Percentiles rank a stretch among this genome's conserved stretches.
These are phyloP conservation scores for Trametes villosa DNA, from an alignment of 768 basidiomycete genomes.

Conservation along the genomic window DNA sequence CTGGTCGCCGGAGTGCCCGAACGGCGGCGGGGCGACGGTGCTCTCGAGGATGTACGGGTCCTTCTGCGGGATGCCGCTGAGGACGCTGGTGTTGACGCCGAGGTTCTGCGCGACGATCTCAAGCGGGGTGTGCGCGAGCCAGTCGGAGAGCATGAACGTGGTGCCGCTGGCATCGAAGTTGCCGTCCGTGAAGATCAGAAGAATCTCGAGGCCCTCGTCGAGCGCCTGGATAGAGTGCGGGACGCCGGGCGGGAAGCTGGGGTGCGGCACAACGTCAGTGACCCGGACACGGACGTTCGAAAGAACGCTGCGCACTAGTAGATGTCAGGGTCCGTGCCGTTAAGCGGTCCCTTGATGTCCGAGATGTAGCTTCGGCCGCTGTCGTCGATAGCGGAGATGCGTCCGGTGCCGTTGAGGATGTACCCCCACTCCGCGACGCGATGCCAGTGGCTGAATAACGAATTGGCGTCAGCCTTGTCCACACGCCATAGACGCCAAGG, in stretches of 20 bases:
- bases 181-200: constrained; percentile 34
- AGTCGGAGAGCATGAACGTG: constrained; percentile 37
- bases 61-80: constrained; percentile 29
- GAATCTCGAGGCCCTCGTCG: constrained; percentile 31
- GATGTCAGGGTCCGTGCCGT: constrained; percentile 29
- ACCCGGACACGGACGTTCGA: neutral
- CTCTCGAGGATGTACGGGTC: constrained; percentile 31
- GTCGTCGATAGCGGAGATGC: constrained; percentile 32
- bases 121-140: constrained; percentile 35
- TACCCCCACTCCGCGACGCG: constrained; percentile 35
- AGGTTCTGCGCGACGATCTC: constrained; percentile 34
- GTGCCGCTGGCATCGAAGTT: constrained; percentile 35
- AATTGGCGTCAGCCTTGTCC: neutral
- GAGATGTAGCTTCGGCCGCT: constrained; percentile 29
- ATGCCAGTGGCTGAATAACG: constrained; percentile 30
- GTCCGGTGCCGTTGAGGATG: constrained; percentile 32
- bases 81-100: constrained; percentile 27
- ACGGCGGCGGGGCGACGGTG: constrained; percentile 24
- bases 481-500: neutral
- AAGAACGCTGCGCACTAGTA: constrained; percentile 27
- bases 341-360: constrained; percentile 29
- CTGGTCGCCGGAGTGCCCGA: constrained; percentile 27
- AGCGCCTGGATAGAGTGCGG: constrained; percentile 34
- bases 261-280: neutral
- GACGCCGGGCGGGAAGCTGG: constrained; percentile 32